A percentile compares a stretch with the other conserved stretches of the same genome.
Conservation (phyloP, 2,329 filamentous ascomycete genomes). For the Trichoderma harzianum region DNA sequence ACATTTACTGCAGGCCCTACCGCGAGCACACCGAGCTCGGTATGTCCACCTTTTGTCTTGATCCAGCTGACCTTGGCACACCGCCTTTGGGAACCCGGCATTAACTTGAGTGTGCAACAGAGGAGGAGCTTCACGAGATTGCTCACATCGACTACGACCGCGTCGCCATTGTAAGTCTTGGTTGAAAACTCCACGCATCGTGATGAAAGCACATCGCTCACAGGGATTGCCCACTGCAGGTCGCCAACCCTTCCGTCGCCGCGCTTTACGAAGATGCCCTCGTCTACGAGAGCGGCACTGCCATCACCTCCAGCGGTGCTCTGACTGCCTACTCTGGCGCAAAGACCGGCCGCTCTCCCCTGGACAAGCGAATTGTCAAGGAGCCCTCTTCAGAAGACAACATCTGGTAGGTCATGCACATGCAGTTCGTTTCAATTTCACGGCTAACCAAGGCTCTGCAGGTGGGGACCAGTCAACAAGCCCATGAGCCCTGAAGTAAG, state of each 20-base stretch:
- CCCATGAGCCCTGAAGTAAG: conserved; percentile 93
- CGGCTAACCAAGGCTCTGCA: conserved; percentile 24
- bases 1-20: conserved; percentile 58
- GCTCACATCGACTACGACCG: conserved; percentile 99
- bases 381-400: conserved; percentile 85
- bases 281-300: conserved; percentile 93
- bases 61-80: conserved; percentile 3
- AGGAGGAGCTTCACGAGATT: conserved; percentile 95
- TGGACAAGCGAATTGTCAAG: conserved; percentile 96
- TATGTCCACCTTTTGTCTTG: conserved; percentile 31
- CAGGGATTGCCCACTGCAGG: conserved; percentile 37
- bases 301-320: conserved; percentile 93
- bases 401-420: conserved; percentile 63
- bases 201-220: neutral
- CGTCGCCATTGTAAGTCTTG: conserved; percentile 82
- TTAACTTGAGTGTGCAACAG: conserved; percentile 29
- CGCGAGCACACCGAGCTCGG: conserved; percentile 90
- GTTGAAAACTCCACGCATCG: neutral
- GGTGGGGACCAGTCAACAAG: conserved; percentile 98
- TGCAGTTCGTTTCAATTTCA: neutral
- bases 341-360: conserved; percentile 95
- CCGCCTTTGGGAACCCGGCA: neutral
- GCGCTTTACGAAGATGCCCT: conserved; percentile 98
- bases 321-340: conserved; percentile 96
- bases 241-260: conserved; percentile 90